Evolutionary conservation across 306 rosid species (phyloP).

Genomic region (Boehmeria nivea): DNA sequence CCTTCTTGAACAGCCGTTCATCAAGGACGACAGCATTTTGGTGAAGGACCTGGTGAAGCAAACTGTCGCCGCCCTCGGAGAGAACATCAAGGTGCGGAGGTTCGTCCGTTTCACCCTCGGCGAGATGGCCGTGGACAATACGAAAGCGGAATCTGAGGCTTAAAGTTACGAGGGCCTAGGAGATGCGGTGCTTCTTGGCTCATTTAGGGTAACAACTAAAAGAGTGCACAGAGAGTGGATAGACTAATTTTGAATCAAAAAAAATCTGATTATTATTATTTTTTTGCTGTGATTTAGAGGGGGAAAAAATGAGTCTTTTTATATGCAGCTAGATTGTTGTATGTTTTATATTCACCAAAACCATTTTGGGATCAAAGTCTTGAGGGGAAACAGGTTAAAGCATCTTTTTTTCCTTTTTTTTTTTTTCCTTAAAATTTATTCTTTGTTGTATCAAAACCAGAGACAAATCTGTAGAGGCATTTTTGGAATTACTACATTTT

Average conservation of each 20-base stretch:
- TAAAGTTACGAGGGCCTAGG: conserved; percentile 2
- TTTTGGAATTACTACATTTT: conserved; percentile 24
- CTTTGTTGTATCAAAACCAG: conserved; percentile 27
- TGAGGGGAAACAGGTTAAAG: no score
- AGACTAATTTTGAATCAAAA: conserved; percentile 28
- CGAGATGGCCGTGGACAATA: conserved; percentile 50
- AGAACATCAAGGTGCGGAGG: conserved; percentile 87
- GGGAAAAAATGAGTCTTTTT: background rate
- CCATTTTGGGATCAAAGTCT: conserved; percentile 37
- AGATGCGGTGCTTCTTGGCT: background rate
- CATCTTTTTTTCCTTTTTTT: no score
- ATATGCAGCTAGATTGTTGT: no score
- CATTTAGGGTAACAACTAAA: no score
- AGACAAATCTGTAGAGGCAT: conserved; percentile 29
- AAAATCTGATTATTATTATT: conserved; percentile 13
- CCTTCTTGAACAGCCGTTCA: conserved; percentile 85
- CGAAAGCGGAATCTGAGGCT: conserved; percentile 26
- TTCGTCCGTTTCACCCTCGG: conserved; percentile 84
- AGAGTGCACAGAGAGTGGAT: background rate
- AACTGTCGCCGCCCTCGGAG: conserved; percentile 98
- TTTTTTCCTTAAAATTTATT: conserved; percentile 26
- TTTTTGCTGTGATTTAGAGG: conserved; percentile 21
- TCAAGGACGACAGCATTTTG: conserved; percentile 71
- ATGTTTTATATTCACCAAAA: no score
- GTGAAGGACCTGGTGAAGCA: conserved; percentile 93